Conservation (phyloP, 495 filamentous ascomycete genomes). For the Tuber umbilicatum region DNA sequence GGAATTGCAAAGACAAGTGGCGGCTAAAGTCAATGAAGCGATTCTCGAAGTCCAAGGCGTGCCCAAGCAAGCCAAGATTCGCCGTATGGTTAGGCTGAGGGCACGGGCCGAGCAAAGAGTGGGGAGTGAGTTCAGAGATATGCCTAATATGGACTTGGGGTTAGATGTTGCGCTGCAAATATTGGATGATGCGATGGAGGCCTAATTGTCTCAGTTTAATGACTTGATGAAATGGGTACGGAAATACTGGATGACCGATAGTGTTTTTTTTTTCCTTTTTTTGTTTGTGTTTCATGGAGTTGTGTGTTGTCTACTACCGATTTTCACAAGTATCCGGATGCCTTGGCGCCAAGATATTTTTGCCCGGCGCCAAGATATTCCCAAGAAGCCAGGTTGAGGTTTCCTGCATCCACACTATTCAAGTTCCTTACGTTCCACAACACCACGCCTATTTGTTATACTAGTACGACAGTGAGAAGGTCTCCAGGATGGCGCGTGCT, state of each 20-base stretch:
- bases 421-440: too few relatives aligned
- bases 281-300: slow-evolving; percentile 8
- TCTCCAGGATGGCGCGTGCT: too few relatives aligned
- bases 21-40: slow-evolving; percentile 76
- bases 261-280: neutral
- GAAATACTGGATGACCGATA: too few relatives aligned
- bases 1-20: slow-evolving; percentile 70
- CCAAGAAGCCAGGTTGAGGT: too few relatives aligned
- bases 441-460: too few relatives aligned
- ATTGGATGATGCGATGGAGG: slow-evolving; percentile 27
- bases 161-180: slow-evolving; percentile 46
- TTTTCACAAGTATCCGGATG: too few relatives aligned
- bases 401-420: too few relatives aligned
- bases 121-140: slow-evolving; percentile 62
- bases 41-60: slow-evolving; percentile 66
- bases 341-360: too few relatives aligned
- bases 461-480: too few relatives aligned
- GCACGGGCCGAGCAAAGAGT: slow-evolving; percentile 79
- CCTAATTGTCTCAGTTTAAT: slow-evolving; percentile 20
- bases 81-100: slow-evolving; percentile 69
- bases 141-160: slow-evolving; percentile 68
- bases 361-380: too few relatives aligned
- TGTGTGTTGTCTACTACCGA: slow-evolving; percentile 16
- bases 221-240: slow-evolving; percentile 23
- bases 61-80: slow-evolving; percentile 70